These are phyloP conservation scores for Penicillium polonicum DNA, from an alignment of 2,329 filamentous ascomycete genomes.

Conservation along the genomic window DNA sequence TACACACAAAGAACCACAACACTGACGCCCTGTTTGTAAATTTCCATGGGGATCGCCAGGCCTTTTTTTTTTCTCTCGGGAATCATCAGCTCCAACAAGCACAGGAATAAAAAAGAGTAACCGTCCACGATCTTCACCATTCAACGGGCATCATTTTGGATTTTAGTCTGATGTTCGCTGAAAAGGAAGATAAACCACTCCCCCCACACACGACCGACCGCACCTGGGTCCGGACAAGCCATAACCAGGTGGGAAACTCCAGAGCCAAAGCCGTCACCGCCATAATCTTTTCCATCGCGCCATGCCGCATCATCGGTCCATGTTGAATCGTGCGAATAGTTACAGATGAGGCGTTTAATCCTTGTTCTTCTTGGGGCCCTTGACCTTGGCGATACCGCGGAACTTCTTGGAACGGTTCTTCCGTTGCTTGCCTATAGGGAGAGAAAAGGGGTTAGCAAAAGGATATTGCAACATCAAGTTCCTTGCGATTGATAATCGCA, in stretches of 20 bases:
- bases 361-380: slow-evolving; percentile 91
- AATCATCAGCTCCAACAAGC: slow-evolving; percentile 13
- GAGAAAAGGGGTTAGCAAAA: slow-evolving; percentile 4
- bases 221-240: slow-evolving; percentile 5
- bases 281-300: slow-evolving; percentile 25
- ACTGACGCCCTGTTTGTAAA: slow-evolving; percentile 23
- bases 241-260: slow-evolving; percentile 19
- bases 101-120: slow-evolving; percentile 15
- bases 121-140: slow-evolving; percentile 13
- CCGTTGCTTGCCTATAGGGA: slow-evolving; percentile 89
- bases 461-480: neutral
- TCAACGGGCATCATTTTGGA: slow-evolving; percentile 16
- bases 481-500: neutral
- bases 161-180: slow-evolving; percentile 17
- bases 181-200: slow-evolving; percentile 15
- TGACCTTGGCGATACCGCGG: slow-evolving; percentile 96
- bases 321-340: slow-evolving; percentile 18
- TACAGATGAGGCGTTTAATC: slow-evolving; percentile 59
- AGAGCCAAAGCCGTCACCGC: slow-evolving; percentile 24
- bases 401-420: slow-evolving; percentile 99
- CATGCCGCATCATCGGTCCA: slow-evolving; percentile 20
- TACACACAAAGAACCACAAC: slow-evolving; percentile 22
- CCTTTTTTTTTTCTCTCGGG: slow-evolving; percentile 11
- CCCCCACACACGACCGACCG: slow-evolving; percentile 15
- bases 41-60: slow-evolving; percentile 19